Conservation (phyloP, 1,284 basidiomycete genomes). For the Ustilago cynodontis region DNA sequence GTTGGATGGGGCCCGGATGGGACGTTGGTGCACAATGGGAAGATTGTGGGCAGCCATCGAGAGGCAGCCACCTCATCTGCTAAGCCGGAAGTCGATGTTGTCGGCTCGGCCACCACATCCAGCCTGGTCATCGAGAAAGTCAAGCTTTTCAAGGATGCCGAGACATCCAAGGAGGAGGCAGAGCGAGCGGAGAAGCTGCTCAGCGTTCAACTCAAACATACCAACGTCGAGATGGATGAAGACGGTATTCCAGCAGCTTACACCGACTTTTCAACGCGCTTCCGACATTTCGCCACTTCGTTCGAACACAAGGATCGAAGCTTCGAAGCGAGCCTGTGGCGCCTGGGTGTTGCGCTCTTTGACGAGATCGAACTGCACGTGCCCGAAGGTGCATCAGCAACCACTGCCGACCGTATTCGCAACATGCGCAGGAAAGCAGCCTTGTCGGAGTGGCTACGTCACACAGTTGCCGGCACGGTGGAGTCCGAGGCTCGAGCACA, state of each 20-base stretch:
- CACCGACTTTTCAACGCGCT: constrained; percentile 76
- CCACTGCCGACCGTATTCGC: constrained; percentile 76
- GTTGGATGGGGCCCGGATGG: constrained; percentile 90
- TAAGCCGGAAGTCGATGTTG: constrained; percentile 23
- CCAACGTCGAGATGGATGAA: constrained; percentile 75
- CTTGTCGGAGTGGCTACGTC: constrained; percentile 86
- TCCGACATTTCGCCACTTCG: constrained; percentile 81
- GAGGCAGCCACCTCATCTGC: constrained; percentile 6
- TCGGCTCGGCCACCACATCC: constrained; percentile 20
- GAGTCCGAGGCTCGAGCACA: constrained; percentile 73
- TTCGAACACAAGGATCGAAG: constrained; percentile 82
- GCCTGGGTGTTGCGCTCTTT: constrained; percentile 89
- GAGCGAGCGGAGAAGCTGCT: constrained; percentile 76
- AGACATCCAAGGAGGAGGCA: constrained; percentile 37
- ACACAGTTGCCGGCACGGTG: constrained; percentile 79
- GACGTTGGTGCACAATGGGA: constrained; percentile 80
- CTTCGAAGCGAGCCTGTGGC: constrained; percentile 78
- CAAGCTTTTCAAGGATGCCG: constrained; percentile 53
- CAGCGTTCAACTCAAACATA: constrained; percentile 81
- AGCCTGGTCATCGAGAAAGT: constrained; percentile 52
- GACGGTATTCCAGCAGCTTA: constrained; percentile 74
- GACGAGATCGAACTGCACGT: constrained; percentile 81
- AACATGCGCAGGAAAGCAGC: constrained; percentile 82
- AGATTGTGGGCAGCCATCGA: constrained; percentile 15
- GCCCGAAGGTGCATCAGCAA: constrained; percentile 74